phyloP scores from a whole-genome alignment of 2,329 filamentous ascomycete genomes.

The Albifimbria verrucaria region DNA sequence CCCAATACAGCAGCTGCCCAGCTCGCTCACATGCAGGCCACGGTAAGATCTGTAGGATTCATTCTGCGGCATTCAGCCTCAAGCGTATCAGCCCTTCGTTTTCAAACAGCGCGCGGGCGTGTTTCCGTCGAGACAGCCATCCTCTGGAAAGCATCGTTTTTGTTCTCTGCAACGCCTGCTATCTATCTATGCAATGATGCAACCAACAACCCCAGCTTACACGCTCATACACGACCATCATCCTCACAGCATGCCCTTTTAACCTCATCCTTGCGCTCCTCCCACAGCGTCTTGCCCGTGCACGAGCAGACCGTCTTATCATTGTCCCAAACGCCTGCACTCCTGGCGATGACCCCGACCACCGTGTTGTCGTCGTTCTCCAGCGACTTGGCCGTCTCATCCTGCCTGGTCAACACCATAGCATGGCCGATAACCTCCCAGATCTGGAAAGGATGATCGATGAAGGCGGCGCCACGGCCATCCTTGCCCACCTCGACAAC shows the following conservation, averaged over 20 bases:
- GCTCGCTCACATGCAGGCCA: too few species aligned
- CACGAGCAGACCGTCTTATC: conserved; percentile 98
- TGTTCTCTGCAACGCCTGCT: not conserved
- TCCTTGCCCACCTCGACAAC: conserved; percentile 70
- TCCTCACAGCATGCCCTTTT: conserved; percentile 82
- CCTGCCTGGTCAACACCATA: conserved; percentile 74
- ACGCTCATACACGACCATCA: too few species aligned
- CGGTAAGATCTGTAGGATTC: not conserved
- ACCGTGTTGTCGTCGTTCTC: conserved; percentile 80
- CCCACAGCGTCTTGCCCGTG: conserved; percentile 96
- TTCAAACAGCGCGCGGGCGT: too few species aligned
- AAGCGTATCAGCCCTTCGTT: not conserved
- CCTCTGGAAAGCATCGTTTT: not conserved
- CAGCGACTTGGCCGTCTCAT: conserved; percentile 50
- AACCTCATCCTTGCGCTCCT: conserved; percentile 89
- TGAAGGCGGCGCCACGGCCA: conserved; percentile 74
- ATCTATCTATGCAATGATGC: not conserved
- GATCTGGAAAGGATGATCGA: conserved; percentile 79
- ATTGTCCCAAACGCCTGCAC: conserved; percentile 98
- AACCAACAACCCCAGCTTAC: not conserved
- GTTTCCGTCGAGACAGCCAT: too few species aligned
- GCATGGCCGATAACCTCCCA: conserved; percentile 97
- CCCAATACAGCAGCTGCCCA: not conserved
- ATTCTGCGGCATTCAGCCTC: not conserved
- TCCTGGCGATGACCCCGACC: conserved; percentile 90